Evolutionary conservation across 1,284 basidiomycete genomes (phyloP).

Genomic region (Apiotrichum mycotoxinovorans): DNA sequence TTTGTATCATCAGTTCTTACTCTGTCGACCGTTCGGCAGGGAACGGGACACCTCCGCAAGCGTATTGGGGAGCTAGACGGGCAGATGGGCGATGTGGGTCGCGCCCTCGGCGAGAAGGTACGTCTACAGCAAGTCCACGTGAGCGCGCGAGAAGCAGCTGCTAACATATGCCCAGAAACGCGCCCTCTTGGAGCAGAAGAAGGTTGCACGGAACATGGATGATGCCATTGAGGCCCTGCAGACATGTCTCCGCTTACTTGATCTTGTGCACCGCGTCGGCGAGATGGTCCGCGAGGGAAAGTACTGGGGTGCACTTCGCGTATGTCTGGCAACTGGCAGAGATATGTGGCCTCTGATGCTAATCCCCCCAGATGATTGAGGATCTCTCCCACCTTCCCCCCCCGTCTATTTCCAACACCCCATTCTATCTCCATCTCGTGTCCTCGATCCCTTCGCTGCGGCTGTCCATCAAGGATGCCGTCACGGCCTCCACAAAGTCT

Average conservation of each 20-base stretch:
- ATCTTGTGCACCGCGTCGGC: constrained; percentile 89
- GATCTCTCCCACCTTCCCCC: constrained; percentile 89
- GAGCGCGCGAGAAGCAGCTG: background rate
- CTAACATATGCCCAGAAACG: constrained; percentile 58
- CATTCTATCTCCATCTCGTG: constrained; percentile 86
- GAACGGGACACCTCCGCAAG: constrained; percentile 55
- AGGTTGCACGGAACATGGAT: constrained; percentile 88
- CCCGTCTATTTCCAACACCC: constrained; percentile 84
- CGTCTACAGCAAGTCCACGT: constrained; percentile 4
- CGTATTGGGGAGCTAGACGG: constrained; percentile 58
- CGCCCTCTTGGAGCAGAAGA: constrained; percentile 78
- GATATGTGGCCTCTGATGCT: no score
- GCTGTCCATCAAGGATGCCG: constrained; percentile 82
- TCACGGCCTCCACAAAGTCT: constrained; percentile 91
- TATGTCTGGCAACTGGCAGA: no score
- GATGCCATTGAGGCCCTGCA: constrained; percentile 94
- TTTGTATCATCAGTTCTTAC: constrained; percentile 96
- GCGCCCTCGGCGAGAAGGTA: constrained; percentile 75
- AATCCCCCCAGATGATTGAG: constrained; percentile 56
- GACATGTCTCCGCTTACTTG: constrained; percentile 83
- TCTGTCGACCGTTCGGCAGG: constrained; percentile 83
- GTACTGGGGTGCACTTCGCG: constrained; percentile 94
- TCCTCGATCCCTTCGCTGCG: constrained; percentile 88
- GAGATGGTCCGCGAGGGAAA: constrained; percentile 87
- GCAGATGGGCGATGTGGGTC: constrained; percentile 64